phyloP scores from a whole-genome alignment of 371 early-diverging fungal genomes.

The Mucor saturninus region DNA sequence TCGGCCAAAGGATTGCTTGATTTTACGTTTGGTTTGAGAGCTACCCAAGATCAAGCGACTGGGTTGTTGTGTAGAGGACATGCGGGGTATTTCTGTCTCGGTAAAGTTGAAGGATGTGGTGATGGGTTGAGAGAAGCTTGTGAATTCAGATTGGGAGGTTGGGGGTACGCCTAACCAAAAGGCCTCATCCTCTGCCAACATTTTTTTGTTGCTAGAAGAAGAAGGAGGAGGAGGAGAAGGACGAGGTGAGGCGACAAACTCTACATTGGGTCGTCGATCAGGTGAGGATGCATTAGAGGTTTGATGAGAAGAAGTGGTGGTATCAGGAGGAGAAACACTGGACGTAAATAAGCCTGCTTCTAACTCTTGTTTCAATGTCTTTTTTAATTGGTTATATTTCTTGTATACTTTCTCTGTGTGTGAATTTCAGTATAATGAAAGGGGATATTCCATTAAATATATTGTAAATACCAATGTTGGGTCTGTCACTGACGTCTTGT shows the following conservation, averaged over 20 bases:
- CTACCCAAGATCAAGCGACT: constrained; percentile 24
- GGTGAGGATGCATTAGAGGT: not conserved
- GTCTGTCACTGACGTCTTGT: constrained; percentile 21
- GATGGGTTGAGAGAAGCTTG: constrained; percentile 5
- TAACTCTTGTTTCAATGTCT: not conserved
- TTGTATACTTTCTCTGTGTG: constrained; percentile 23
- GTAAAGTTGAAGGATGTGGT: not conserved
- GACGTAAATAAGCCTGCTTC: not conserved
- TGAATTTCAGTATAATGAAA: not conserved
- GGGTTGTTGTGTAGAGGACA: constrained; percentile 7
- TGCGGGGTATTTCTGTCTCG: not conserved
- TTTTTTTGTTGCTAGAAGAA: not conserved
- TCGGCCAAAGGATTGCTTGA: constrained; percentile 6
- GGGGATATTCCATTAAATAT: not conserved
- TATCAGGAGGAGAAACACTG: not conserved
- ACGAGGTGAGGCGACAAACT: not conserved
- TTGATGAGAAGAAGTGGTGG: not conserved
- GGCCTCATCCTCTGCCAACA: constrained; percentile 20
- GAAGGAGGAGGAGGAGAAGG: no score
- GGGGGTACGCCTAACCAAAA: constrained; percentile 14
- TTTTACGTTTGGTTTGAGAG: constrained; percentile 15
- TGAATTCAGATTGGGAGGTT: not conserved
- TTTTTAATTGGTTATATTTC: constrained; percentile 24
- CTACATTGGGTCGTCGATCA: not conserved
- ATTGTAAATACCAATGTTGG: constrained; percentile 16